Evolutionary conservation across 192 early-diverging fungal genomes (phyloP).

Genomic region (Entomortierella lignicola): DNA sequence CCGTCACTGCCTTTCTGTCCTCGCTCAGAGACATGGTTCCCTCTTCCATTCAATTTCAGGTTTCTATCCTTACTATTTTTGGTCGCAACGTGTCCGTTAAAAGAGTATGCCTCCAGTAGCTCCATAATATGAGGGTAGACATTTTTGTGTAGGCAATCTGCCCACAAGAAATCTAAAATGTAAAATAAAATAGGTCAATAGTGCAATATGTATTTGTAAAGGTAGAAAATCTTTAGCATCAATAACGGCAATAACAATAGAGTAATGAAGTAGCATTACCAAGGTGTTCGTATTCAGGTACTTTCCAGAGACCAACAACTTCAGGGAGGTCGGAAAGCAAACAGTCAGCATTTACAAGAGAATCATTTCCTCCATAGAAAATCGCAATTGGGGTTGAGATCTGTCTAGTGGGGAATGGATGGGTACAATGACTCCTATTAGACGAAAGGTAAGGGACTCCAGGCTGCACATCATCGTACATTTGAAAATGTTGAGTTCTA

Average conservation of each 20-base stretch:
- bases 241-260: too few relatives aligned
- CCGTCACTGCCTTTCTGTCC: not conserved
- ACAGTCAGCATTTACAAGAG: slow-evolving; percentile 78
- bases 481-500: slow-evolving; percentile 84
- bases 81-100: slow-evolving; percentile 41
- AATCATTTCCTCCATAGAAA: slow-evolving; percentile 91
- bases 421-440: slow-evolving; percentile 70
- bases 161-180: slow-evolving; percentile 62
- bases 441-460: slow-evolving; percentile 59
- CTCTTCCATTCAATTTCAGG: not conserved
- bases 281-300: slow-evolving; percentile 86
- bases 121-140: slow-evolving; percentile 60
- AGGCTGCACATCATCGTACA: slow-evolving; percentile 88
- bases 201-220: too few relatives aligned
- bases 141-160: slow-evolving; percentile 54
- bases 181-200: not conserved
- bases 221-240: too few relatives aligned
- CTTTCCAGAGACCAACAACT: slow-evolving; percentile 66
- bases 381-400: slow-evolving; percentile 90
- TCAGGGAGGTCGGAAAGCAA: slow-evolving; percentile 66
- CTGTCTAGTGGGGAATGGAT: slow-evolving; percentile 78
- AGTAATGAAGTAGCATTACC: slow-evolving; percentile 31
- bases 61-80: not conserved
- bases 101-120: slow-evolving; percentile 40
- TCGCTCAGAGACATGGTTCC: not conserved